phyloP scores from a whole-genome alignment of 2,329 filamentous ascomycete species.

The Fusarium heterosporum region DNA sequence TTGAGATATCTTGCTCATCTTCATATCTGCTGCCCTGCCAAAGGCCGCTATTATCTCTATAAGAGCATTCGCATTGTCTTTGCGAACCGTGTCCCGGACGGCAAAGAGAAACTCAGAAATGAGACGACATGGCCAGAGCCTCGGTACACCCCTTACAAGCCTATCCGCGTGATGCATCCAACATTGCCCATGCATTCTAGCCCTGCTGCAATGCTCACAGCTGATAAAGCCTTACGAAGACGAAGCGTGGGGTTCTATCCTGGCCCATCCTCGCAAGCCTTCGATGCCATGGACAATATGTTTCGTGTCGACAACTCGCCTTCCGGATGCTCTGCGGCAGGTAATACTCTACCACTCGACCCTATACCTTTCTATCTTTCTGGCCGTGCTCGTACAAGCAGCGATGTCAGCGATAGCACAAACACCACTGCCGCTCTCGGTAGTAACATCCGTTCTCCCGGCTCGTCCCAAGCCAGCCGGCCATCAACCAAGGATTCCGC shows the following conservation, averaged over 20 bases:
- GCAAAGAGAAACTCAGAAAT: conserved; percentile 90
- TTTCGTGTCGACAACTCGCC: conserved; percentile 12
- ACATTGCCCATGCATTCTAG: conserved; percentile 53
- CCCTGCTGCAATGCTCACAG: conserved; percentile 63
- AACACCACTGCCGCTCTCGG: conserved; percentile 43
- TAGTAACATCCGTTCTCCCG: conserved; percentile 43
- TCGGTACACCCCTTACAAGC: conserved; percentile 85
- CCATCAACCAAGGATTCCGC: conserved; percentile 54
- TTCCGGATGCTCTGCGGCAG: conserved; percentile 41
- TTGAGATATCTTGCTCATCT: conserved; percentile 92
- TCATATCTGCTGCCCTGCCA: conserved; percentile 89
- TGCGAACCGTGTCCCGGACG: conserved; percentile 94
- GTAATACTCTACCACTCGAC: conserved; percentile 57
- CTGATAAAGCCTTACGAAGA: conserved; percentile 69
- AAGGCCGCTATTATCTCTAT: conserved; percentile 88
- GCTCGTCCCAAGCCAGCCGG: conserved; percentile 48
- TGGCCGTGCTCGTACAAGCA: conserved; percentile 49
- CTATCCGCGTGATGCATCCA: conserved; percentile 65
- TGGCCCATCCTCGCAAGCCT: conserved; percentile 48
- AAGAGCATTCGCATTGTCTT: conserved; percentile 95
- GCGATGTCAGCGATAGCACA: conserved; percentile 49
- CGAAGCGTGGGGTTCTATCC: conserved; percentile 66
- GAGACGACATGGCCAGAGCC: conserved; percentile 92
- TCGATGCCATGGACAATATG: conserved; percentile 54
- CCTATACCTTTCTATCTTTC: conserved; percentile 64